These are phyloP conservation scores for Dentipellis sp. DNA, from an alignment of 768 basidiomycete genomes.

Conservation along the genomic window DNA sequence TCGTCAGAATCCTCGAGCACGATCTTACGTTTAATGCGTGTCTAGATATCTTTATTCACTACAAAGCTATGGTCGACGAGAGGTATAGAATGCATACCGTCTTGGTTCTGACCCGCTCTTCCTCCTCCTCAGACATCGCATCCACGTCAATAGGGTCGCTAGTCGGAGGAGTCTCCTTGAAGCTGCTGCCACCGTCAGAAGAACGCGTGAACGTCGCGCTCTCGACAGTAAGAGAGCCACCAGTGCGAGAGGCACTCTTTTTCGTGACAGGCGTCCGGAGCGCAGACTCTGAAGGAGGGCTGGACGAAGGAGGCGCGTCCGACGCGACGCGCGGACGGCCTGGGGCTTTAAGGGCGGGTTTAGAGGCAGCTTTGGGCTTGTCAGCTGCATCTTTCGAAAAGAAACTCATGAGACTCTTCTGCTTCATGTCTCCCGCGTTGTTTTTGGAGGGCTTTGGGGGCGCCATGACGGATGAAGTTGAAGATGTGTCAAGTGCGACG, in stretches of 20 bases:
- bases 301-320: constrained; percentile 7
- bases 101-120: constrained; percentile 12
- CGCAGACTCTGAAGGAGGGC: constrained; percentile 10
- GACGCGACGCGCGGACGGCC: constrained; percentile 2
- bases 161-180: constrained; percentile 59
- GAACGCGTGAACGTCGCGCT: constrained; percentile 28
- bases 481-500: background rate
- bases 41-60: background rate
- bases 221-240: constrained; percentile 30
- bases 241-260: constrained; percentile 7
- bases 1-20: constrained; percentile 66
- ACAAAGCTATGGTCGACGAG: background rate
- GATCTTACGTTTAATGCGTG: constrained; percentile 53
- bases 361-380: background rate
- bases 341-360: background rate
- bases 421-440: background rate
- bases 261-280: constrained; percentile 14
- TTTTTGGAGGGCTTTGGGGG: background rate
- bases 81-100: background rate
- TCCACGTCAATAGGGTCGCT: constrained; percentile 75
- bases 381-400: background rate
- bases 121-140: constrained; percentile 47
- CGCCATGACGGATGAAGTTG: background rate
- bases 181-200: constrained; percentile 40
- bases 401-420: constrained; percentile 2